These are phyloP conservation scores for Didymosphaeria variabile DNA, from an alignment of 2,329 filamentous ascomycete species.

Conservation along the genomic window DNA sequence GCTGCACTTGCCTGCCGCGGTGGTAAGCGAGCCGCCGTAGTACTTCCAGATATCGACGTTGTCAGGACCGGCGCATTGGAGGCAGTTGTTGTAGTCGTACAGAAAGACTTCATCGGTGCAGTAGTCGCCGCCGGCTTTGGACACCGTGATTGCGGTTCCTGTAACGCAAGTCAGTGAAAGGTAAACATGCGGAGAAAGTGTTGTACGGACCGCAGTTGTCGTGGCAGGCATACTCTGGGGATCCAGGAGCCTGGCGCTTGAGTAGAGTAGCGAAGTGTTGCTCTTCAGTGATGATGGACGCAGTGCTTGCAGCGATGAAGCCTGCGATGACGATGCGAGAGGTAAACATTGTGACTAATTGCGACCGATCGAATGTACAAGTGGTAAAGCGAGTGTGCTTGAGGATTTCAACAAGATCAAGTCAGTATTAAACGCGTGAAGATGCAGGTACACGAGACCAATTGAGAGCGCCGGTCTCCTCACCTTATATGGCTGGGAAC, in stretches of 20 bases:
- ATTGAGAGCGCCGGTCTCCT: not conserved
- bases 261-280: slow-evolving; percentile 37
- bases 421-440: not conserved
- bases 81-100: slow-evolving; percentile 55
- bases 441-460: not conserved
- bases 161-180: not conserved
- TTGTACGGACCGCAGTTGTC: slow-evolving; percentile 58
- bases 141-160: slow-evolving; percentile 48
- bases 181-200: slow-evolving; percentile 24
- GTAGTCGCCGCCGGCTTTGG: slow-evolving; percentile 44
- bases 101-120: slow-evolving; percentile 55
- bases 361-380: slow-evolving; percentile 12
- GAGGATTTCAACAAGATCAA: not conserved
- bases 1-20: slow-evolving; percentile 35
- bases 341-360: slow-evolving; percentile 27
- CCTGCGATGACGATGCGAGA: slow-evolving; percentile 20
- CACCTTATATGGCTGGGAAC: not conserved
- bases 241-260: slow-evolving; percentile 58
- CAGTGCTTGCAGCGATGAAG: slow-evolving; percentile 25
- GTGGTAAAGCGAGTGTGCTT: slow-evolving; percentile 1
- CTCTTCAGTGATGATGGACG: slow-evolving; percentile 24
- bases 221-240: slow-evolving; percentile 59
- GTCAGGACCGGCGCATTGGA: slow-evolving; percentile 54
- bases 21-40: slow-evolving; percentile 52
- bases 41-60: slow-evolving; percentile 57